Evolutionary conservation across 768 basidiomycete genomes (phyloP).

Genomic region (Serpula lacrymans): DNA sequence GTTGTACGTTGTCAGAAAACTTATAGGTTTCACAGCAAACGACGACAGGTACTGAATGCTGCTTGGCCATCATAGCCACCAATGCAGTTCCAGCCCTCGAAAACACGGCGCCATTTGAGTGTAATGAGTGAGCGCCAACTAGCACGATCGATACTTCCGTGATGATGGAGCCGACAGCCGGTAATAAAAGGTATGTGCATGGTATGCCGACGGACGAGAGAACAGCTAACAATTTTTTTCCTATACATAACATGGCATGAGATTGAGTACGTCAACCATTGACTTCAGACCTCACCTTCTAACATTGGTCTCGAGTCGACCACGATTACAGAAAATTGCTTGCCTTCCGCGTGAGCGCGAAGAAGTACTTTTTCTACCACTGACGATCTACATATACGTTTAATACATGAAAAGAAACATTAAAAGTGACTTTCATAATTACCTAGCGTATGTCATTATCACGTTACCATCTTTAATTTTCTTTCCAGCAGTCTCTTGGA

Average conservation of each 20-base stretch:
- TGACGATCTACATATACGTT: conserved; percentile 65
- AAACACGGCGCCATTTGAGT: conserved; percentile 92
- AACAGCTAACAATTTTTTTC: conserved; percentile 71
- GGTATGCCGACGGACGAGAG: conserved; percentile 69
- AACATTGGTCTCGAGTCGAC: conserved; percentile 94
- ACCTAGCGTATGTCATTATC: conserved; percentile 92
- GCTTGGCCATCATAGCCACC: conserved; percentile 95
- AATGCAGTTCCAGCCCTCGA: conserved; percentile 93
- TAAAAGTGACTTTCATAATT: conserved; percentile 10
- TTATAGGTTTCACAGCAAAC: conserved; percentile 99
- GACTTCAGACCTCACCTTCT: conserved; percentile 55
- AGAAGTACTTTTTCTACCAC: conserved; percentile 89
- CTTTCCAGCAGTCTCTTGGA: conserved; percentile 80
- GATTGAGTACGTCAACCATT: neutral
- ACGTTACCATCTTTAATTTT: conserved; percentile 96
- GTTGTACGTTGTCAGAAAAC: conserved; percentile 86
- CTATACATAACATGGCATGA: conserved; percentile 35
- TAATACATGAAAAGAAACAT: conserved; percentile 2
- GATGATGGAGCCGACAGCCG: conserved; percentile 77
- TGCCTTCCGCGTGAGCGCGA: conserved; percentile 69
- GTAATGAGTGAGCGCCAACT: conserved; percentile 90
- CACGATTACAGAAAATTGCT: conserved; percentile 84
- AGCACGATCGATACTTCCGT: conserved; percentile 81
- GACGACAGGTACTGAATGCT: conserved; percentile 85
- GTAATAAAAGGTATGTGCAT: conserved; percentile 89